A percentile compares a stretch with the other conserved stretches of the same genome.
Evolutionary conservation across 768 basidiomycete species (phyloP).

Genomic region (Rhizopogon salebrosus): DNA sequence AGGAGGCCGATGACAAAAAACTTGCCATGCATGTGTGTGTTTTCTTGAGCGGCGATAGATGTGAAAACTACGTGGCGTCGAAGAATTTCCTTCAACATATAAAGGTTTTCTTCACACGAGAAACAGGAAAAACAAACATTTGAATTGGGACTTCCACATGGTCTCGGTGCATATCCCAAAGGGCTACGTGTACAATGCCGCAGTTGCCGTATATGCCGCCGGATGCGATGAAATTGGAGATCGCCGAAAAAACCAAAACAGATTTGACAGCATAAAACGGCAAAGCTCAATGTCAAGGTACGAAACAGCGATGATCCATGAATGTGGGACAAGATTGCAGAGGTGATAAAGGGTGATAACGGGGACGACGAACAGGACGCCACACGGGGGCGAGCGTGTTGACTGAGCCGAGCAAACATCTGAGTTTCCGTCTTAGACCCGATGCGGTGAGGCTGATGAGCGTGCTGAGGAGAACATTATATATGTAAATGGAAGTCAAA

Average conservation of each 20-base stretch:
- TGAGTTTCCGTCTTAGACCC: constrained; percentile 28
- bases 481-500: constrained; percentile 29
- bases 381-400: constrained; percentile 10
- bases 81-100: constrained; percentile 5
- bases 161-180: constrained; percentile 4
- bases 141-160: constrained; percentile 10
- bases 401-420: constrained; percentile 20
- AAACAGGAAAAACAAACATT: constrained; percentile 14
- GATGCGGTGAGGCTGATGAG: constrained; percentile 5
- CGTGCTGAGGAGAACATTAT: constrained; percentile 12
- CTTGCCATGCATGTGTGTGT: constrained; percentile 28
- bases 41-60: constrained; percentile 28
- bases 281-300: constrained; percentile 4
- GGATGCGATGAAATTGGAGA: constrained; percentile 10
- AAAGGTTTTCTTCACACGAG: constrained; percentile 15
- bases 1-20: constrained; percentile 3
- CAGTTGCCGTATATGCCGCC: constrained; percentile 7
- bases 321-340: constrained; percentile 19
- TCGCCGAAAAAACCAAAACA: background rate
- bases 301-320: constrained; percentile 4
- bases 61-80: constrained; percentile 24
- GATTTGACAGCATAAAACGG: background rate
- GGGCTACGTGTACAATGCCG: constrained; percentile 3
- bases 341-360: constrained; percentile 16
- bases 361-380: constrained; percentile 13